Evolutionary conservation across 2,329 filamentous ascomycete species (phyloP), one percentile per base, ranked within the genome.

Genomic region (Eurotiales sp.): DNA sequence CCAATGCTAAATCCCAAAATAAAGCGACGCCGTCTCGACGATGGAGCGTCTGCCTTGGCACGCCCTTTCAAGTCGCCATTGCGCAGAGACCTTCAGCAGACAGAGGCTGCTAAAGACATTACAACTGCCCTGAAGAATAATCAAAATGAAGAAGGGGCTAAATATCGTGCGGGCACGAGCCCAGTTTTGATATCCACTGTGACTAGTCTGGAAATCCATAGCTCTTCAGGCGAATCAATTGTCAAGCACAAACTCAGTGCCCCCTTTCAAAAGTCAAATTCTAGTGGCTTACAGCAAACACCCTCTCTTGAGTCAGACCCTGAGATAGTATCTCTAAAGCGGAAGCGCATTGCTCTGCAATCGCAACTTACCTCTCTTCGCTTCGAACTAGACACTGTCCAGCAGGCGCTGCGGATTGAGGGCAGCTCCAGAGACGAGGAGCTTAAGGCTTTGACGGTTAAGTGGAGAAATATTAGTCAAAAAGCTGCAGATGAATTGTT

Each of bases 61-160:
- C 86, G 84, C 63, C 86, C 86, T 0, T 90, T 90, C 72, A 84
- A 85, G 58, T 88, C 86, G 41, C 86, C 85, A 12, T 77, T 86
- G 55, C 80, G 78, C 58, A 77, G n/a, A 37, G 23, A 23, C 8
- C n/a, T 41, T 6, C 46, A 51, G 36, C 30, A 36, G 46, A 22
- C 45, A 17, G 37, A 36, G 29, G 5, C 42, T 23, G 3, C 29
- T 10, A 36, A 30, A 34, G 23, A 27, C 25, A 40, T 15, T 10
- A 1, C 30, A 15, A 17, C 44, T 46, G 14, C 32, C 3, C 22
- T 22, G 17, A 37, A 8, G 12, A 14, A 8, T 12, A 12, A 39
- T 3, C 3, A 21, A 22, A 14, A 5, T 1, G 34, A 15, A 10
- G 12, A 10, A 23, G 14, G 23, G 11, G 3, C 10, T 19, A 12